A percentile compares a stretch with the other conserved stretches of the same genome.
Evolutionary conservation across 768 basidiomycete genomes (phyloP).

Genomic region (Cystofilobasidium capitatum): DNA sequence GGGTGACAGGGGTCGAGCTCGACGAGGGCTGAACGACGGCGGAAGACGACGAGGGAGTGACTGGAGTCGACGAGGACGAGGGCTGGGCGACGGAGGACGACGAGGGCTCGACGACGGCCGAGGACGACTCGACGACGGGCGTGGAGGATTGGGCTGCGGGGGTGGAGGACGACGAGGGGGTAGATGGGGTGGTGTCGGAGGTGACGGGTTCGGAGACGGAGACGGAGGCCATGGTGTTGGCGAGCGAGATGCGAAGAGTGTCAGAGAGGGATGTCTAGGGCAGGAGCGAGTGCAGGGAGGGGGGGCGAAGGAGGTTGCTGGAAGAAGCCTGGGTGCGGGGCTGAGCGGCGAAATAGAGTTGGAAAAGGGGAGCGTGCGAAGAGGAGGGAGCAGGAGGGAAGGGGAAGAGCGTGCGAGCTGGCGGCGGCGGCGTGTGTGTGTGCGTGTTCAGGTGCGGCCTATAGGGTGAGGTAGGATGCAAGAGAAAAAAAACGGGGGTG

Average conservation of each 20-base stretch:
- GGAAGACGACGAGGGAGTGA: not conserved
- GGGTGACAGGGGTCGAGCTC: not conserved
- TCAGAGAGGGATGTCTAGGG: not conserved
- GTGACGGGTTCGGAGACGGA: not conserved
- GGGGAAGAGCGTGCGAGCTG: conserved; percentile 29
- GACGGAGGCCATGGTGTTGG: not conserved
- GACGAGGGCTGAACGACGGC: not conserved
- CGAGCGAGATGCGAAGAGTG: not conserved
- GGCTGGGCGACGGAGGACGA: not conserved
- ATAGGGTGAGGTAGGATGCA: not conserved
- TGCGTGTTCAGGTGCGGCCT: not conserved
- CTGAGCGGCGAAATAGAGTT: too few species aligned
- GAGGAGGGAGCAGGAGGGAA: not conserved
- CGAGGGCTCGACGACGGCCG: not conserved
- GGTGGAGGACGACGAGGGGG: not conserved
- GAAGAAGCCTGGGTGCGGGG: too few species aligned
- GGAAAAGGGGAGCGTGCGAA: not conserved
- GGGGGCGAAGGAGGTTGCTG: conserved; percentile 11
- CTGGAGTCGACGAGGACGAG: conserved; percentile 2
- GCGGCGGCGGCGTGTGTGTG: too few species aligned
- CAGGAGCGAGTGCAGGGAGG: not conserved
- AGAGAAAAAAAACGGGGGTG: not conserved
- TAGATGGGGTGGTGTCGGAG: not conserved
- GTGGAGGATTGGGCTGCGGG: not conserved
- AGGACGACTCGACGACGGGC: not conserved